Conservation (phyloP, 2,329 filamentous ascomycete genomes). For the Colletotrichum eremochloae region DNA sequence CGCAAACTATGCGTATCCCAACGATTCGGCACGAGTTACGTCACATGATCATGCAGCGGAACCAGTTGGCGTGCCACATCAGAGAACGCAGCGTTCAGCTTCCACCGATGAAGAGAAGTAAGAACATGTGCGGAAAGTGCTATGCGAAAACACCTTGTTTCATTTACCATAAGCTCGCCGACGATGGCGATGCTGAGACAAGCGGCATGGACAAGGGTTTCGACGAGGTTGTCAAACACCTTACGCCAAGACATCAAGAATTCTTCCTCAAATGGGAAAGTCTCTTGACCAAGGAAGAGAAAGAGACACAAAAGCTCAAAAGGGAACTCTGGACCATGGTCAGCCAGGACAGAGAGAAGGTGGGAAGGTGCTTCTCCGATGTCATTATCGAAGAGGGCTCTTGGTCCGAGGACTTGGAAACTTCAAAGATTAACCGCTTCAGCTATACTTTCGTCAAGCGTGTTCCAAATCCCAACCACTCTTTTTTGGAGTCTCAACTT, state of each 20-base stretch:
- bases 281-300: constrained; percentile 93
- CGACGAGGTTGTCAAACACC: constrained; percentile 81
- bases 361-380: constrained; percentile 90
- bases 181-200: constrained; percentile 83
- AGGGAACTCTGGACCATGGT: constrained; percentile 97
- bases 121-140: constrained; percentile 86
- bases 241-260: constrained; percentile 79
- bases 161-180: constrained; percentile 90
- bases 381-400: constrained; percentile 87
- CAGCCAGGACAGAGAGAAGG: constrained; percentile 86
- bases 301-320: constrained; percentile 86
- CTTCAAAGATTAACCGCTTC: constrained; percentile 90
- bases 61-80: constrained; percentile 87
- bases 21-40: constrained; percentile 88
- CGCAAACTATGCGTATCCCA: constrained; percentile 86
- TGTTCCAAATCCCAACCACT: constrained; percentile 72
- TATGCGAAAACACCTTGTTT: constrained; percentile 94
- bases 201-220: constrained; percentile 88
- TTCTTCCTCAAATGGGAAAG: constrained; percentile 98
- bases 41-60: constrained; percentile 97
- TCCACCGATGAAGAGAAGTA: constrained; percentile 86
- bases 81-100: constrained; percentile 83
- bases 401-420: constrained; percentile 75
- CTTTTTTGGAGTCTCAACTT: constrained; percentile 92
- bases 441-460: constrained; percentile 87